Percentiles rank a stretch among this genome's conserved stretches.
Conservation (phyloP, 108 stramenopile species). For the Cyclostephanos invisitatus region DNA sequence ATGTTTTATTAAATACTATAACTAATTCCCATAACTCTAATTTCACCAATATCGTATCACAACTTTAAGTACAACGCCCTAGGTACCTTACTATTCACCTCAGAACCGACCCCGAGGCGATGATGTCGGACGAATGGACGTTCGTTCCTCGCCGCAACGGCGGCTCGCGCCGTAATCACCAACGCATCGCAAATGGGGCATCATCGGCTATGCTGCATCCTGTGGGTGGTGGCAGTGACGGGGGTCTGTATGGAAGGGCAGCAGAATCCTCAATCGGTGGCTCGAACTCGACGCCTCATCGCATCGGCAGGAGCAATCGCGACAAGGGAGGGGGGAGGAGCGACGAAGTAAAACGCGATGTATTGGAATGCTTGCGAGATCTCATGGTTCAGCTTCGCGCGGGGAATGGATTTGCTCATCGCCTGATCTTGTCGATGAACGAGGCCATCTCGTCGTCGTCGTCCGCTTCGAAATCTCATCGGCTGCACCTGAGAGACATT, state of each 20-base stretch:
- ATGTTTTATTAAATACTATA: no score
- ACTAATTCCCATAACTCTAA: no score
- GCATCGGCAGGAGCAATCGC: not conserved
- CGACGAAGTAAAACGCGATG: slow-evolving; percentile 18
- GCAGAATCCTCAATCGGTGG: not conserved
- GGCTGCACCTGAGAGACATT: slow-evolving; percentile 36
- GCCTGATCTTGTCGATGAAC: slow-evolving; percentile 16
- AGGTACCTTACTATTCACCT: no score
- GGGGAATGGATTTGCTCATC: slow-evolving; percentile 23
- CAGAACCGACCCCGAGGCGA: no score
- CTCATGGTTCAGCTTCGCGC: slow-evolving; percentile 24
- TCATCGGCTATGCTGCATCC: not conserved
- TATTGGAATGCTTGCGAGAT: slow-evolving; percentile 19
- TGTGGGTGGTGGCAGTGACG: not conserved
- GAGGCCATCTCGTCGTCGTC: slow-evolving; percentile 6
- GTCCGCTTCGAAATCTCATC: not conserved
- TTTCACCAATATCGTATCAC: no score
- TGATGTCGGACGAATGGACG: slow-evolving; percentile 30
- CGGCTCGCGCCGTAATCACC: slow-evolving; percentile 13
- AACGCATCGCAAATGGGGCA: slow-evolving; percentile 1
- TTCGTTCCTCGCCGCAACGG: slow-evolving; percentile 10
- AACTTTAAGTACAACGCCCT: no score
- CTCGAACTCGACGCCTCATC: not conserved
- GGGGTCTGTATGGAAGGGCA: slow-evolving; percentile 1
- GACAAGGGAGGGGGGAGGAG: slow-evolving; percentile 3